Evolutionary conservation across 306 rosid species (phyloP).

Genomic region (Vigna angularis): DNA sequence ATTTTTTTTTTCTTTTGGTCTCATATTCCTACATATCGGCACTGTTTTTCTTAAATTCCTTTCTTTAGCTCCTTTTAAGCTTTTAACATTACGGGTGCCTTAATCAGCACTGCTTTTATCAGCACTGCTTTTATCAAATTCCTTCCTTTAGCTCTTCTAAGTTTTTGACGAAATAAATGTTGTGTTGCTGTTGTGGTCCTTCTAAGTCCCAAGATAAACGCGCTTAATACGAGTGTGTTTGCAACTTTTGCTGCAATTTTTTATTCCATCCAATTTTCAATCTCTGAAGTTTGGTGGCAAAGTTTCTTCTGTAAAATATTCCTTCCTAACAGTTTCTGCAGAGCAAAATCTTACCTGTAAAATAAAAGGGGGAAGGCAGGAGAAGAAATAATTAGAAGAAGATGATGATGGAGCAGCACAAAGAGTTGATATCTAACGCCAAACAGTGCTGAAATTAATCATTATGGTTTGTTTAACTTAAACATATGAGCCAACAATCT

Average conservation of each 20-base stretch:
- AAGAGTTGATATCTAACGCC: neutral
- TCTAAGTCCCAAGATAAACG: slow-evolving; percentile 35
- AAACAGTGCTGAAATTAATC: slow-evolving; percentile 33
- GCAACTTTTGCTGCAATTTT: slow-evolving; percentile 14
- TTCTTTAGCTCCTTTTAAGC: neutral
- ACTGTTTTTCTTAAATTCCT: no score
- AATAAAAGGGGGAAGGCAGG: slow-evolving; percentile 14
- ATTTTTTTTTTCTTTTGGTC: neutral
- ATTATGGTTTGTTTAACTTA: slow-evolving; percentile 33
- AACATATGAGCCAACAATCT: slow-evolving; percentile 31
- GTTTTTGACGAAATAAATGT: slow-evolving; percentile 28
- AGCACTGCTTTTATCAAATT: slow-evolving; percentile 27
- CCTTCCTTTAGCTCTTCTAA: slow-evolving; percentile 15
- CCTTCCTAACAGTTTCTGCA: slow-evolving; percentile 69
- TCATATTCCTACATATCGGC: no score
- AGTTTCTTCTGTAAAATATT: slow-evolving; percentile 75
- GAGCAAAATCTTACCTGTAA: slow-evolving; percentile 91
- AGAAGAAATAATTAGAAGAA: slow-evolving; percentile 8
- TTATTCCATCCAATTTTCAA: slow-evolving; percentile 44
- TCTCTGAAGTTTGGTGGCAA: slow-evolving; percentile 71
- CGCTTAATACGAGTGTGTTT: neutral
- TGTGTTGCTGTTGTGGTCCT: slow-evolving; percentile 20
- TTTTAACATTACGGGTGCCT: neutral
- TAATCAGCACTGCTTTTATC: slow-evolving; percentile 11
- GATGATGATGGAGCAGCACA: slow-evolving; percentile 17